Conservation (phyloP, 116 monocot genomes). For the Cymodocea nodosa region DNA sequence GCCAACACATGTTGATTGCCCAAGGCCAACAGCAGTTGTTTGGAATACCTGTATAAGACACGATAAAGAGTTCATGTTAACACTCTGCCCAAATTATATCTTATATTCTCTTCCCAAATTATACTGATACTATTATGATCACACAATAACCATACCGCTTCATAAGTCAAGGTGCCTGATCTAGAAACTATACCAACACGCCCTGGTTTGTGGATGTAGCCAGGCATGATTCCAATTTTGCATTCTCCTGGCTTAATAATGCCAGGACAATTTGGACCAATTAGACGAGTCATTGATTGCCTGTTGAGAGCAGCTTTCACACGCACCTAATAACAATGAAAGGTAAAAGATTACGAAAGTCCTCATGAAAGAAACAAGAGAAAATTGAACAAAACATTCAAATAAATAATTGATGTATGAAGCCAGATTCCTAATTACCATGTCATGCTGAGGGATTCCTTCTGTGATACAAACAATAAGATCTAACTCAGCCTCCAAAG, state of each 20-base stretch:
- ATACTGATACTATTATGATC: too few species aligned
- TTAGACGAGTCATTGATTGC: constrained; percentile 89
- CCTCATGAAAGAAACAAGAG: background rate
- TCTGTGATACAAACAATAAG: constrained; percentile 98
- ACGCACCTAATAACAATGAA: constrained; percentile 38
- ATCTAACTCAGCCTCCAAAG: constrained; percentile 97
- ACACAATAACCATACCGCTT: constrained; percentile 53
- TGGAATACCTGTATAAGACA: constrained; percentile 65
- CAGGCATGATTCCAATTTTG: constrained; percentile 99
- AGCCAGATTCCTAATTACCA: constrained; percentile 32
- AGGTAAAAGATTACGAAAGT: background rate
- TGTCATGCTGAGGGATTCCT: constrained; percentile 98
- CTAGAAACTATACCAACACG: constrained; percentile 93
- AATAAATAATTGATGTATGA: background rate
- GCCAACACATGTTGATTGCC: constrained; percentile 96
- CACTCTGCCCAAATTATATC: too few species aligned
- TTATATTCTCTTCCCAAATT: background rate
- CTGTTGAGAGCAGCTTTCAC: constrained; percentile 97
- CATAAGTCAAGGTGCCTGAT: constrained; percentile 98
- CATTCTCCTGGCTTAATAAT: constrained; percentile 99
- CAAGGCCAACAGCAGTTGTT: constrained; percentile 96
- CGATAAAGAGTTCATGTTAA: background rate
- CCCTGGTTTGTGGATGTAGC: constrained; percentile 98
- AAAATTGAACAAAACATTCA: background rate
- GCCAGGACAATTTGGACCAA: constrained; percentile 99